Evolutionary conservation across 2,329 filamentous ascomycete species (phyloP).

Genomic region (Chaetomium sp.): DNA sequence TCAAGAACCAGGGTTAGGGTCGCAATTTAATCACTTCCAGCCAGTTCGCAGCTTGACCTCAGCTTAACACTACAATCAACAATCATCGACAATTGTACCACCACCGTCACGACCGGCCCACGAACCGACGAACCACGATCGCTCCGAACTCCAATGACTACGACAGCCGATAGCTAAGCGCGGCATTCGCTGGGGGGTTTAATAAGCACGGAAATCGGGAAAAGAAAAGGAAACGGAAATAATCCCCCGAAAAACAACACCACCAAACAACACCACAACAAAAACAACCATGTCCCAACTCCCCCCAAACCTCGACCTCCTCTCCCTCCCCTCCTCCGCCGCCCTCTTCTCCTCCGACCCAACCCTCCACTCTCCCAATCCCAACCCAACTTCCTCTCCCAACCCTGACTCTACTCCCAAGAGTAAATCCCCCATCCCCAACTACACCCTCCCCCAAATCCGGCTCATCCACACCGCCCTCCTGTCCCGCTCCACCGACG

Average conservation of each 20-base stretch:
- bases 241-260: neutral
- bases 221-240: neutral
- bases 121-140: neutral
- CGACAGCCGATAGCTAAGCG: neutral
- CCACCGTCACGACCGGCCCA: neutral
- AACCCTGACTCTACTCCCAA: neutral
- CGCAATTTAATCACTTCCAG: too few relatives aligned
- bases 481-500: constrained; percentile 55
- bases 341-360: constrained; percentile 5
- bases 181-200: neutral
- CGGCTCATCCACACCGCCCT: constrained; percentile 56
- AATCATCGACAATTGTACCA: neutral
- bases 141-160: neutral
- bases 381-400: neutral
- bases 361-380: neutral
- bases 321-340: constrained; percentile 10
- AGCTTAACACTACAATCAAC: neutral
- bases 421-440: neutral
- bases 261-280: too few relatives aligned
- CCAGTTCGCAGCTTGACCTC: neutral
- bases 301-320: constrained; percentile 10
- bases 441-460: constrained; percentile 57
- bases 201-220: neutral
- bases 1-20: constrained; percentile 1
- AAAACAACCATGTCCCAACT: constrained; percentile 5